Percentiles rank a stretch among this genome's conserved stretches.
These are phyloP conservation scores for Aristolochia fimbriata DNA, from an alignment of 164 flowering plant genomes.

Conservation along the genomic window DNA sequence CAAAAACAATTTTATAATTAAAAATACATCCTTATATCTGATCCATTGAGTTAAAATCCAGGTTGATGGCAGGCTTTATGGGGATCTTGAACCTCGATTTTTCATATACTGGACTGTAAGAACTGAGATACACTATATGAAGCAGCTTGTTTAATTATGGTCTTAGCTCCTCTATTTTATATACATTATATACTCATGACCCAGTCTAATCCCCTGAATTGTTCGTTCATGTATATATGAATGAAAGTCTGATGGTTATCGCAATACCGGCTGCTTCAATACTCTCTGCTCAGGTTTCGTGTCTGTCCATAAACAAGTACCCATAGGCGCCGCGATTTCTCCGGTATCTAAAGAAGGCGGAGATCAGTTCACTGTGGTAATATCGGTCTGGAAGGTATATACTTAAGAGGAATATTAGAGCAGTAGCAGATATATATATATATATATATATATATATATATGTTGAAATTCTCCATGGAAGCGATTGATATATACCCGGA, in stretches of 20 bases:
- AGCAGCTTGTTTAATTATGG: too few species aligned
- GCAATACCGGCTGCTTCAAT: background rate
- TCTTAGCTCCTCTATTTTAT: too few species aligned
- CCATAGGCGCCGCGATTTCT: background rate
- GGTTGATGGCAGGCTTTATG: background rate
- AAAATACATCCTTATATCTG: background rate
- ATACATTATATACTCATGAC: too few species aligned
- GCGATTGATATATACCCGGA: background rate
- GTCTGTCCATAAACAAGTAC: background rate
- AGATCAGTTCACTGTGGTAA: too few species aligned
- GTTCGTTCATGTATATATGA: background rate
- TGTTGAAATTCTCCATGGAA: background rate
- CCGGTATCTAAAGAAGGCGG: background rate
- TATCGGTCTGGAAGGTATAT: too few species aligned
- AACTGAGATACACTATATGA: too few species aligned
- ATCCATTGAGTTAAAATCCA: background rate
- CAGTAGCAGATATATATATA: background rate
- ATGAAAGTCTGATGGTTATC: background rate
- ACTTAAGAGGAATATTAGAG: background rate
- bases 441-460: background rate
- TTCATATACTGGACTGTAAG: background rate
- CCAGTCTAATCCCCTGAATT: background rate
- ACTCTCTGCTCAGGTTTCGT: background rate
- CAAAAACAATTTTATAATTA: background rate
- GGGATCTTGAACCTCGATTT: background rate